Evolutionary conservation across 805 yeast genomes (phyloP).

Genomic region (Candida verbasci): DNA sequence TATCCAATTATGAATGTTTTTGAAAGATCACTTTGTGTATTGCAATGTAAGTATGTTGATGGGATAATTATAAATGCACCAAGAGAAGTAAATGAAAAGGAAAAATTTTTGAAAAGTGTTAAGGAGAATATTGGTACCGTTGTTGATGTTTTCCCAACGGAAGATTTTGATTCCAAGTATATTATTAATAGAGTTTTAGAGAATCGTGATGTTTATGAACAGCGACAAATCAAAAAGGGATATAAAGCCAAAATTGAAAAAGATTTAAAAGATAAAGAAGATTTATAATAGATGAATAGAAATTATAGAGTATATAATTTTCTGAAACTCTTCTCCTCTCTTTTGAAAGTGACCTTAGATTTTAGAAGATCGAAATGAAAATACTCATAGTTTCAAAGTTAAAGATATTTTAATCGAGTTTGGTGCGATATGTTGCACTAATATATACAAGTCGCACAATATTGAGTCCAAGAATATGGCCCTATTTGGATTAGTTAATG

Average conservation of each 20-base stretch:
- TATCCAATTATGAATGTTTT: slow-evolving; percentile 83
- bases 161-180: slow-evolving; percentile 60
- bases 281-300: no score
- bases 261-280: slow-evolving; percentile 17
- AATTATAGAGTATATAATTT: no score
- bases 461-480: no score
- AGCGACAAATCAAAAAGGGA: slow-evolving; percentile 83
- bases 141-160: slow-evolving; percentile 63
- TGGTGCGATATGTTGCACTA: no score
- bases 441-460: no score
- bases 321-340: no score
- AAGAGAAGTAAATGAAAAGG: no score
- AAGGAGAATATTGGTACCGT: slow-evolving; percentile 33
- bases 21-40: slow-evolving; percentile 81
- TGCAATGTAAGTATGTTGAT: slow-evolving; percentile 84
- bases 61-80: slow-evolving; percentile 74
- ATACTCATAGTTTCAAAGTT: no score
- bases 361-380: no score
- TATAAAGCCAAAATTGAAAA: slow-evolving; percentile 57
- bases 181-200: slow-evolving; percentile 72
- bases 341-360: no score
- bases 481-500: no score
- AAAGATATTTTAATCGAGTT: no score
- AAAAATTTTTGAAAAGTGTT: slow-evolving; percentile 37
- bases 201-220: slow-evolving; percentile 69